A percentile compares a stretch with the other conserved stretches of the same genome.
These are phyloP conservation scores for Omphalotus guepiniiformis DNA, from an alignment of 768 basidiomycete species.

Conservation along the genomic window DNA sequence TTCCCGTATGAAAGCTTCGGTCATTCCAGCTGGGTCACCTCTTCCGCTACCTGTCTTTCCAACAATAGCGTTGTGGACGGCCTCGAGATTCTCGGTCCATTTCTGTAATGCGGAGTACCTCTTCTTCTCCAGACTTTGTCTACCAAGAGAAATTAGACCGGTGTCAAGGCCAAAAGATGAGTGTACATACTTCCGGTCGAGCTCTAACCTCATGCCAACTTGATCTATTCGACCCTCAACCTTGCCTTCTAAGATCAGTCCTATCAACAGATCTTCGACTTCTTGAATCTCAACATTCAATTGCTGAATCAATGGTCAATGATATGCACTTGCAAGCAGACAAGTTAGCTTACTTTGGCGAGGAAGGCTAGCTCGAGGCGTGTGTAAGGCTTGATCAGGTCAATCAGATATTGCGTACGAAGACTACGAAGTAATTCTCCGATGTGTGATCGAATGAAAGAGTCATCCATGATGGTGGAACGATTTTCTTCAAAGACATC, in stretches of 20 bases:
- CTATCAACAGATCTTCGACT: conserved; percentile 91
- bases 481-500: conserved; percentile 64
- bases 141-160: conserved; percentile 22
- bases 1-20: conserved; percentile 4
- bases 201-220: conserved; percentile 86
- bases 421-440: conserved; percentile 93
- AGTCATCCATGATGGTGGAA: conserved; percentile 93
- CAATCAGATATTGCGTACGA: conserved; percentile 94
- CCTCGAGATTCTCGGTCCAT: conserved; percentile 80
- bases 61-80: conserved; percentile 72
- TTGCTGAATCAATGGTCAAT: conserved; percentile 57
- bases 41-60: conserved; percentile 53
- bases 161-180: background rate
- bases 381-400: conserved; percentile 97
- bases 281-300: conserved; percentile 89
- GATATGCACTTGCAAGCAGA: background rate
- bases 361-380: conserved; percentile 91
- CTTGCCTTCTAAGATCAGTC: conserved; percentile 93
- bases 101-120: conserved; percentile 76
- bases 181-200: conserved; percentile 73
- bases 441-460: conserved; percentile 93
- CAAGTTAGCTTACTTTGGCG: conserved; percentile 58
- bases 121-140: conserved; percentile 84
- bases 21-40: conserved; percentile 25
- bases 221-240: conserved; percentile 97